phyloP scores from a whole-genome alignment of 2,329 filamentous ascomycete genomes.

The Seiridium cupressi region DNA sequence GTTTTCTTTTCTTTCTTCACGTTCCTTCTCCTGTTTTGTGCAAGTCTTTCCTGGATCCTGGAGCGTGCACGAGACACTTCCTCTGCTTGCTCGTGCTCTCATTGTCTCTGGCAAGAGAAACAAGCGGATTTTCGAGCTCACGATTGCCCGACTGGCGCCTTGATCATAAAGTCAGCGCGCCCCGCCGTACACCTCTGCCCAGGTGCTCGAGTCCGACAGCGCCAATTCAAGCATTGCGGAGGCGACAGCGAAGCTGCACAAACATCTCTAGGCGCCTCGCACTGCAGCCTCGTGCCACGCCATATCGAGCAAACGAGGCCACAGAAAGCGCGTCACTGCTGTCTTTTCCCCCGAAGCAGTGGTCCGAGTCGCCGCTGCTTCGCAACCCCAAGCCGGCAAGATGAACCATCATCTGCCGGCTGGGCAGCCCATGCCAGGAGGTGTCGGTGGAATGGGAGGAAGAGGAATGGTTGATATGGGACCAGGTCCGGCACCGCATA shows the following conservation, averaged over 20 bases:
- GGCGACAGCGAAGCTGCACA: not conserved
- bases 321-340: not conserved
- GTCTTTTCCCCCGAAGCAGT: slow-evolving; percentile 21
- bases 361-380: slow-evolving; percentile 23
- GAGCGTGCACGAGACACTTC: no score
- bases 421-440: slow-evolving; percentile 63
- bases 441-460: slow-evolving; percentile 22
- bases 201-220: not conserved
- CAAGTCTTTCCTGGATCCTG: not conserved
- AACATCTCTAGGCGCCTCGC: not conserved
- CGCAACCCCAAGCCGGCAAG: slow-evolving; percentile 64
- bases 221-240: not conserved
- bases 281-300: not conserved
- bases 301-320: not conserved
- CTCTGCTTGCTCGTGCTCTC: not conserved
- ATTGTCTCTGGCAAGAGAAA: not conserved
- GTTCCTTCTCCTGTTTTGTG: not conserved
- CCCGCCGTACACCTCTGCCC: not conserved
- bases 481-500: slow-evolving; percentile 23
- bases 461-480: slow-evolving; percentile 27
- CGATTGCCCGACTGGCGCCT: not conserved
- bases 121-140: not conserved
- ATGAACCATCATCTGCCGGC: slow-evolving; percentile 78
- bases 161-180: not conserved
- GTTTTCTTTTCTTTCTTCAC: not conserved